Percentiles rank a stretch among this genome's conserved stretches.
These are phyloP conservation scores for Suillus ampliporus DNA, from an alignment of 768 basidiomycete genomes.

Conservation along the genomic window DNA sequence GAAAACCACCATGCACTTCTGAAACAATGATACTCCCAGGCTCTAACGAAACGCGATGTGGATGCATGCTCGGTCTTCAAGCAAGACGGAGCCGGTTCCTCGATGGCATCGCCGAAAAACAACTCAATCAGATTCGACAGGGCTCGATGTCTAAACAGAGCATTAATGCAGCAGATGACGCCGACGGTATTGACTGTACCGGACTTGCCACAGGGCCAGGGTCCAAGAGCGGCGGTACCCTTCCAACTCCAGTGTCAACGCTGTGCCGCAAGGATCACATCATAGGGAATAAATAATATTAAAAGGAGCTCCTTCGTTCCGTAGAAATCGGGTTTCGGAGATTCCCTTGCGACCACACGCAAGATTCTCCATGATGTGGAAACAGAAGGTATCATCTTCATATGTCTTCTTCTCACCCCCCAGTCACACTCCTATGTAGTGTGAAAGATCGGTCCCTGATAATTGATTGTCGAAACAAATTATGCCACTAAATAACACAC, in stretches of 20 bases:
- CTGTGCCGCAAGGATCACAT: background rate
- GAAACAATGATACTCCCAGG: background rate
- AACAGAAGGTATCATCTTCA: constrained; percentile 1
- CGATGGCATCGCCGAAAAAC: constrained; percentile 3
- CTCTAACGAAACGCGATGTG: background rate
- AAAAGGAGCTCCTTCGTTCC: constrained; percentile 11
- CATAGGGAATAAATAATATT: background rate
- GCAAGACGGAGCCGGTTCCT: background rate
- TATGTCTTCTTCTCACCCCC: constrained; percentile 4
- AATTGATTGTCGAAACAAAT: background rate
- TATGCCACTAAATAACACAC: constrained; percentile 13
- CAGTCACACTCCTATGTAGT: background rate
- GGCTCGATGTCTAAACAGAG: background rate
- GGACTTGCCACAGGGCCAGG: background rate
- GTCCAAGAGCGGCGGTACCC: constrained; percentile 2
- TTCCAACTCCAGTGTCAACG: background rate
- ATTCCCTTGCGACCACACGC: constrained; percentile 9
- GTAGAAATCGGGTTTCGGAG: constrained; percentile 12
- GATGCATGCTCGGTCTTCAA: background rate
- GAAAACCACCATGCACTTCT: background rate
- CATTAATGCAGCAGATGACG: background rate
- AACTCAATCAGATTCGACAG: background rate
- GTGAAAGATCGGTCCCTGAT: background rate
- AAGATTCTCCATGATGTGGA: constrained; percentile 6
- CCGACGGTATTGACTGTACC: background rate